Evolutionary conservation across 2,329 filamentous ascomycete species (phyloP).

Genomic region (Trichoderma afroharzianum): DNA sequence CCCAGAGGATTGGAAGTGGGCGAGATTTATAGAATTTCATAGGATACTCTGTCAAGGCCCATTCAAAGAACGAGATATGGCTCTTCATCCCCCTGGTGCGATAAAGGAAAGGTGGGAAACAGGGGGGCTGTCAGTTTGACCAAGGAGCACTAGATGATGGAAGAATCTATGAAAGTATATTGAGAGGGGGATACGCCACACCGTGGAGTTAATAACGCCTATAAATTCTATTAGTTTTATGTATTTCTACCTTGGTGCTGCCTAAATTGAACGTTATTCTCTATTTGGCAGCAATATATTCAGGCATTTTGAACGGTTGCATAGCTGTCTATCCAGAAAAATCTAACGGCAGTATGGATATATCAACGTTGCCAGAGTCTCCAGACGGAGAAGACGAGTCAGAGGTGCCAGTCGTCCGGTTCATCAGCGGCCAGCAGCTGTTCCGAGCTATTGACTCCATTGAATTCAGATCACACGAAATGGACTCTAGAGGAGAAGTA

Average conservation of each 20-base stretch:
- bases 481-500: neutral
- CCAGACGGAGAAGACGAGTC: neutral
- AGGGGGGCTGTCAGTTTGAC: neutral
- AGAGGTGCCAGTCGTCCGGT: neutral
- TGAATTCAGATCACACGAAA: neutral
- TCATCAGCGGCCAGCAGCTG: neutral
- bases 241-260: neutral
- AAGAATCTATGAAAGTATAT: neutral
- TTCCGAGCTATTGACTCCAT: neutral
- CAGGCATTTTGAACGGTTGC: accelerated
- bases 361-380: neutral
- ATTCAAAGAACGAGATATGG: neutral
- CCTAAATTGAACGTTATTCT: neutral
- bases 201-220: neutral
- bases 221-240: neutral
- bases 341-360: neutral
- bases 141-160: too few relatives aligned
- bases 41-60: neutral
- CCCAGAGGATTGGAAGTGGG: neutral
- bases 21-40: neutral
- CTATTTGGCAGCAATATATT: neutral
- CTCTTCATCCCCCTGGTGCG: neutral
- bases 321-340: neutral
- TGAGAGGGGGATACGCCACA: neutral
- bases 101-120: neutral